These are phyloP conservation scores for Terfezia claveryi DNA, from an alignment of 495 filamentous ascomycete species.

Conservation along the genomic window DNA sequence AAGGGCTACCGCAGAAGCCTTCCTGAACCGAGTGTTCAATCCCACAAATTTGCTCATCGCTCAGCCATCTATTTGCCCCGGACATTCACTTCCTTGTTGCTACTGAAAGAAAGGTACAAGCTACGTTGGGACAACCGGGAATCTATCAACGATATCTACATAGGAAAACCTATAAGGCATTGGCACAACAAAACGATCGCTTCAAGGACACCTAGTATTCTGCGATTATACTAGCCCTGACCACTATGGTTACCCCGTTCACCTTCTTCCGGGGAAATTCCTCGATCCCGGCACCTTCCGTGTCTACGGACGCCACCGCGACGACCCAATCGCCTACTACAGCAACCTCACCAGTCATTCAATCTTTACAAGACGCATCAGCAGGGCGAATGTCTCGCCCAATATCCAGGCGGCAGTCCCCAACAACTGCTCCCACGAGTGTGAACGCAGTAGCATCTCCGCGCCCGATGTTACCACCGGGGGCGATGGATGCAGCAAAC, in stretches of 20 bases:
- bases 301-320: not conserved
- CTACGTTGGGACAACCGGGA: no score
- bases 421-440: slow-evolving; percentile 14
- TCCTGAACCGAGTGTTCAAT: no score
- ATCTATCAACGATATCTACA: no score
- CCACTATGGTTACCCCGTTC: slow-evolving; percentile 15
- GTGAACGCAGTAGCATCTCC: slow-evolving; percentile 15
- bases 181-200: no score
- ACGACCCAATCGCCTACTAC: not conserved
- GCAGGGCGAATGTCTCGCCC: not conserved
- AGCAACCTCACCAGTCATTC: not conserved
- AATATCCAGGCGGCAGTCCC: not conserved
- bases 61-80: no score
- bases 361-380: not conserved
- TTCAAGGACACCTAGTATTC: no score
- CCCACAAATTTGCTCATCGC: no score
- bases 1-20: no score
- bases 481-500: slow-evolving; percentile 10
- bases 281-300: not conserved
- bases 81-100: no score
- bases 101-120: no score
- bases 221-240: not conserved
- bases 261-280: slow-evolving; percentile 12
- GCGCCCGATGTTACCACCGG: slow-evolving; percentile 17
- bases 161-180: no score